These are phyloP conservation scores for Agaricus sinodeliciosus DNA, from an alignment of 768 basidiomycete genomes.

Conservation along the genomic window DNA sequence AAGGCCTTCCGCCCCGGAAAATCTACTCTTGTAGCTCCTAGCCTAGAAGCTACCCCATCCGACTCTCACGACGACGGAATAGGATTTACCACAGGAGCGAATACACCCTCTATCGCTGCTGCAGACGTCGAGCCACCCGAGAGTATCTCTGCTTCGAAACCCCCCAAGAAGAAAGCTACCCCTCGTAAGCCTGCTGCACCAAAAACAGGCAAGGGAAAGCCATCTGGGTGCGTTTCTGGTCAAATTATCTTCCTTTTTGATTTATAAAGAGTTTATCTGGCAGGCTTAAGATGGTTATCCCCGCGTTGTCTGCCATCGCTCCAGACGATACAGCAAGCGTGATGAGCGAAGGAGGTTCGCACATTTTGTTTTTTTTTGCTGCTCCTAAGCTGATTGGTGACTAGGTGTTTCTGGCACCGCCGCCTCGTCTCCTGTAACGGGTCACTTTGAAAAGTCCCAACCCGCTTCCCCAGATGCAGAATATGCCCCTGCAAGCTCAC, in stretches of 20 bases:
- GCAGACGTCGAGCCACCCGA: slow-evolving; percentile 10
- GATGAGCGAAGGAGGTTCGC: slow-evolving; percentile 54
- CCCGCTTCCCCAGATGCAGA: slow-evolving; percentile 47
- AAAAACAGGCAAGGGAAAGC: slow-evolving; percentile 35
- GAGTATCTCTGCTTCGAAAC: slow-evolving; percentile 15
- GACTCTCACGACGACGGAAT: slow-evolving; percentile 30
- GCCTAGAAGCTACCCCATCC: slow-evolving; percentile 33
- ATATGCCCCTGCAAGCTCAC: slow-evolving; percentile 26
- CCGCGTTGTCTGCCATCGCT: slow-evolving; percentile 24
- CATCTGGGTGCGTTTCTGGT: slow-evolving; percentile 23
- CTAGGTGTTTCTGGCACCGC: slow-evolving; percentile 62
- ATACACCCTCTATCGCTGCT: slow-evolving; percentile 16
- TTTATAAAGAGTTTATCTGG: slow-evolving; percentile 12
- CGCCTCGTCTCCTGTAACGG: slow-evolving; percentile 63
- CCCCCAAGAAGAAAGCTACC: slow-evolving; percentile 39
- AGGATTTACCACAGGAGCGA: slow-evolving; percentile 18
- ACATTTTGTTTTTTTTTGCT: neutral
- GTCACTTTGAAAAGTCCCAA: slow-evolving; percentile 29
- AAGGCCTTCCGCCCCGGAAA: slow-evolving; percentile 24
- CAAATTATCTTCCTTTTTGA: slow-evolving; percentile 2
- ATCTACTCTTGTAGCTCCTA: slow-evolving; percentile 31
- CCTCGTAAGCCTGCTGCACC: slow-evolving; percentile 16
- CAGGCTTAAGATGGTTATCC: slow-evolving; percentile 26
- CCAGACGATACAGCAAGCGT: slow-evolving; percentile 41
- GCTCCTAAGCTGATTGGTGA: slow-evolving; percentile 16